These are phyloP conservation scores for Cyamopsis tetragonoloba DNA, from an alignment of 306 rosid species.

Conservation along the genomic window DNA sequence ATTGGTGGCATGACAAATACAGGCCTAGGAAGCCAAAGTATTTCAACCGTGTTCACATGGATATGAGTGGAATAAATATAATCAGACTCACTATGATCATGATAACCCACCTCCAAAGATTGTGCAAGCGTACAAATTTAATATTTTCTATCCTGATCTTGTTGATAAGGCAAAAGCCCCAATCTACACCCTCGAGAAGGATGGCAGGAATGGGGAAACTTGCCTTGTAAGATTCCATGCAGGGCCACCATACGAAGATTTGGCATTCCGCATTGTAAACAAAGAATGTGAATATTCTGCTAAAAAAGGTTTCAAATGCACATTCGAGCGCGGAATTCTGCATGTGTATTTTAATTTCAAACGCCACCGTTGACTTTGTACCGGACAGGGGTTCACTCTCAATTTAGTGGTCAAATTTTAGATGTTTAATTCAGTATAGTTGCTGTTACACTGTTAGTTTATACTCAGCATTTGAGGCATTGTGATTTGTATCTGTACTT, in stretches of 20 bases:
- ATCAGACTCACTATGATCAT: constrained; percentile 97
- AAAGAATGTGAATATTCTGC: constrained; percentile 96
- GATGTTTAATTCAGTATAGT: neutral
- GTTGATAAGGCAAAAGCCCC: constrained; percentile 96
- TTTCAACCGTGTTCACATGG: constrained; percentile 98
- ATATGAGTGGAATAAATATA: constrained; percentile 97
- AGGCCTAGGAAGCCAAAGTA: constrained; percentile 96
- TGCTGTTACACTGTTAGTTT: neutral
- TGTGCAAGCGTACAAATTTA: constrained; percentile 92
- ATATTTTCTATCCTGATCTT: constrained; percentile 92
- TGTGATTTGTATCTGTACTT: neutral
- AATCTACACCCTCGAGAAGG: constrained; percentile 76
- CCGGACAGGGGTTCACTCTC: constrained; percentile 3
- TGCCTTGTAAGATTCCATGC: constrained; percentile 95
- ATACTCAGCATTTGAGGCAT: neutral
- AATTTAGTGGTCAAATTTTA: neutral
- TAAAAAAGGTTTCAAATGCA: constrained; percentile 91
- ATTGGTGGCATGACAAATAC: constrained; percentile 98
- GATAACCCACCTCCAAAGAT: constrained; percentile 98
- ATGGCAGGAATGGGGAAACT: constrained; percentile 86
- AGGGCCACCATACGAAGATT: constrained; percentile 96
- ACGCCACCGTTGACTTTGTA: constrained; percentile 59
- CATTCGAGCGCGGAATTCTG: constrained; percentile 94
- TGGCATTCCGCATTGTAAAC: constrained; percentile 95
- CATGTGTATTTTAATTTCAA: constrained; percentile 91